Evolutionary conservation across 768 basidiomycete genomes (phyloP).

Genomic region (Steccherinum ochraceum): DNA sequence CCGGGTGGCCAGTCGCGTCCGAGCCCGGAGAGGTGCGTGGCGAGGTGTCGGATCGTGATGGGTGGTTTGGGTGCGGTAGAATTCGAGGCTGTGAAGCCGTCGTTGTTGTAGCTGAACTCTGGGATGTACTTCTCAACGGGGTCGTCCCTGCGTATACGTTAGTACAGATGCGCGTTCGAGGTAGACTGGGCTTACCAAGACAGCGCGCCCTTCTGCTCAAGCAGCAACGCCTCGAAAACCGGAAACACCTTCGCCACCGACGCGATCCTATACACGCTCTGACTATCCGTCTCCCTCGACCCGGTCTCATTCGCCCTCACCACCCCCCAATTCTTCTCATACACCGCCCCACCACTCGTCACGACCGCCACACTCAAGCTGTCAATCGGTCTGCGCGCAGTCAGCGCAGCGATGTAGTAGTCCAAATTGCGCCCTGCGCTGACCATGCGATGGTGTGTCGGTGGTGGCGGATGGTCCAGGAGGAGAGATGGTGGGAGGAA

Average conservation of each 20-base stretch:
- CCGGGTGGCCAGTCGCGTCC: constrained; percentile 33
- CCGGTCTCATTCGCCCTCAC: constrained; percentile 38
- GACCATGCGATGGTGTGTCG: not conserved
- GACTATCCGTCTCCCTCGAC: constrained; percentile 15
- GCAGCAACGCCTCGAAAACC: constrained; percentile 39
- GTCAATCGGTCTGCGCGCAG: constrained; percentile 27
- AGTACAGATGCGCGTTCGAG: too few species aligned
- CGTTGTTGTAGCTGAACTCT: constrained; percentile 25
- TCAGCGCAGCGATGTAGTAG: not conserved
- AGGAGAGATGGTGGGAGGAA: not conserved
- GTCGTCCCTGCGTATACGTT: constrained; percentile 41
- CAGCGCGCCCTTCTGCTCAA: constrained; percentile 37
- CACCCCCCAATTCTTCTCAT: constrained; percentile 37
- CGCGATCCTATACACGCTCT: constrained; percentile 47
- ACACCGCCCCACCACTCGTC: constrained; percentile 37
- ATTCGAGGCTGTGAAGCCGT: constrained; percentile 9
- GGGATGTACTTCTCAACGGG: constrained; percentile 39
- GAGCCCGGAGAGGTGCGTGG: constrained; percentile 26
- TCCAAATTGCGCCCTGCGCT: not conserved
- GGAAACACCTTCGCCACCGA: constrained; percentile 48
- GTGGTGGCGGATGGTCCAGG: not conserved
- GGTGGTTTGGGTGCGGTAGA: constrained; percentile 4
- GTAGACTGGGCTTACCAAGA: constrained; percentile 17
- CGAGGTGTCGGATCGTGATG: constrained; percentile 24
- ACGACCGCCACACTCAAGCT: constrained; percentile 46